Evolutionary conservation across 805 yeast species (phyloP).

Genomic region (Metschnikowia colocasiae): DNA sequence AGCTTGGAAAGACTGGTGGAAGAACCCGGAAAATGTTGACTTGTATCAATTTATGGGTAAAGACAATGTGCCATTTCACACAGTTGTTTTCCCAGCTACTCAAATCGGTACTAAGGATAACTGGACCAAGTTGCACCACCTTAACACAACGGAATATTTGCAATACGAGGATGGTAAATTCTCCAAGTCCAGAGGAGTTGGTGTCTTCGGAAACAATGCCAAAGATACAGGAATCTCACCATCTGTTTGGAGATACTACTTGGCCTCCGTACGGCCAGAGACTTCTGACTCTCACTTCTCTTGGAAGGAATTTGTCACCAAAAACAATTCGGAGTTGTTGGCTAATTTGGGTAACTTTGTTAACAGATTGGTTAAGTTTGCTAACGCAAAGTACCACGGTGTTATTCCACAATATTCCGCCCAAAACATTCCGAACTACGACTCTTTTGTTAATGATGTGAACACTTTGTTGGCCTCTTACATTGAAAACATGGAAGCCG

Average conservation of each 20-base stretch:
- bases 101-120: conserved; percentile 81
- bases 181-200: conserved; percentile 95
- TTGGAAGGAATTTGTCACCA: conserved; percentile 92
- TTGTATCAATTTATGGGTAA: conserved; percentile 98
- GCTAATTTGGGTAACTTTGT: conserved; percentile 97
- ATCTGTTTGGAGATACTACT: conserved; percentile 96
- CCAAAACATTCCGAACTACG: conserved; percentile 45
- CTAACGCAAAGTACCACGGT: conserved; percentile 85
- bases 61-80: conserved; percentile 98
- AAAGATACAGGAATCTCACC: conserved; percentile 87
- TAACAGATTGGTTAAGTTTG: conserved; percentile 88
- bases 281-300: conserved; percentile 94
- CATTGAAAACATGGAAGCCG: conserved; percentile 69
- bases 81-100: conserved; percentile 95
- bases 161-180: conserved; percentile 98
- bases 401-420: conserved; percentile 70
- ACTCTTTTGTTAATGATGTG: conserved; percentile 50
- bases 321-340: conserved; percentile 88
- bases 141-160: conserved; percentile 92
- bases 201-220: conserved; percentile 98
- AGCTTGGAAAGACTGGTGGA: conserved; percentile 93
- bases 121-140: conserved; percentile 90
- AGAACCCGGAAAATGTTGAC: conserved; percentile 80
- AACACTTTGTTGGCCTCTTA: conserved; percentile 59
- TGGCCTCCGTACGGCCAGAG: conserved; percentile 92